These are phyloP conservation scores for Simmondsia chinensis DNA, from an alignment of 148 eudicot species.

Conservation along the genomic window DNA sequence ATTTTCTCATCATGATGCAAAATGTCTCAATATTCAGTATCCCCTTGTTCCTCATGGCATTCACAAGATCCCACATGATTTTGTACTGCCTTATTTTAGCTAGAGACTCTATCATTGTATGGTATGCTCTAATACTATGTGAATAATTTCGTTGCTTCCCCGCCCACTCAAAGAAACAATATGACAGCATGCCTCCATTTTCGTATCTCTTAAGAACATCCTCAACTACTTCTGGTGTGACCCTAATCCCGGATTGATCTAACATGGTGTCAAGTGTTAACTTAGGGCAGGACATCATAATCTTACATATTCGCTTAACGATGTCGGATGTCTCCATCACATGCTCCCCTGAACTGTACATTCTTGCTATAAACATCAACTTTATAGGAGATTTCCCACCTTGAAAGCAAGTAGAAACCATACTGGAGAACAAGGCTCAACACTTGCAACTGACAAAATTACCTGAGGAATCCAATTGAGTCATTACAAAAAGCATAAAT, in stretches of 20 bases:
- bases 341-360: too few species aligned
- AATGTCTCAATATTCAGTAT: conserved; percentile 81
- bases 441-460: too few species aligned
- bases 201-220: conserved; percentile 57
- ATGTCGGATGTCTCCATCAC: too few species aligned
- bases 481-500: too few species aligned
- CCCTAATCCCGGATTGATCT: conserved; percentile 70
- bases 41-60: conserved; percentile 52
- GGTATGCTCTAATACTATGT: conserved; percentile 73
- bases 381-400: too few species aligned
- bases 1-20: conserved; percentile 87
- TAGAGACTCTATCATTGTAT: conserved; percentile 73
- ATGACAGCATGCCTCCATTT: conserved; percentile 86
- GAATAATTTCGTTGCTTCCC: conserved; percentile 60
- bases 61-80: conserved; percentile 88
- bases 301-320: conserved; percentile 44
- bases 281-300: conserved; percentile 70
- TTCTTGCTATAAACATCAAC: too few species aligned
- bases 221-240: conserved; percentile 62
- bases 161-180: conserved; percentile 89
- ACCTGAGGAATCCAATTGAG: too few species aligned
- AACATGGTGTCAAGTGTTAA: conserved; percentile 62
- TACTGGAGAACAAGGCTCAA: too few species aligned
- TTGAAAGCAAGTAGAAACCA: too few species aligned
- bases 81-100: conserved; percentile 92